A percentile compares a stretch with the other conserved stretches of the same genome.
phyloP scores from a whole-genome alignment of 2,329 filamentous ascomycete genomes.

The Aspergillus quadricinctus region DNA sequence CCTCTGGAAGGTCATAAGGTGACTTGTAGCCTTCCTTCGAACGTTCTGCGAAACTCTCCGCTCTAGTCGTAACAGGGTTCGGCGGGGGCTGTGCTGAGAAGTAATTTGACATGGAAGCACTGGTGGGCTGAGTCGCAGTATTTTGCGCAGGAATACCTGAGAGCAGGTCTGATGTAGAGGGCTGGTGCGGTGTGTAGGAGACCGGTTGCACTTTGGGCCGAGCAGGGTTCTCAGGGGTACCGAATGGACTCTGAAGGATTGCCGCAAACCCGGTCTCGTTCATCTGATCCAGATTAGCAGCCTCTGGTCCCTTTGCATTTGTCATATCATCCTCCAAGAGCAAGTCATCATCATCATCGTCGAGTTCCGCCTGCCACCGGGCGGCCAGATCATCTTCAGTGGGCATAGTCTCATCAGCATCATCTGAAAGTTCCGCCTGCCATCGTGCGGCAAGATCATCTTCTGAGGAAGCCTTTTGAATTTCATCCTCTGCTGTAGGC shows the following conservation, averaged over 20 bases:
- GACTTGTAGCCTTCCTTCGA: conserved; percentile 88
- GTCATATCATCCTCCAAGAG: conserved; percentile 59
- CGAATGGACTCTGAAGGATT: conserved; percentile 24
- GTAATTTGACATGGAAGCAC: conserved; percentile 19
- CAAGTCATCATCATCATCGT: conserved; percentile 75
- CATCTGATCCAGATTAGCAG: conserved; percentile 8
- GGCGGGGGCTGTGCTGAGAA: conserved; percentile 24
- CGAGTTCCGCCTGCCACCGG: conserved; percentile 53
- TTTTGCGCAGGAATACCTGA: conserved; percentile 28
- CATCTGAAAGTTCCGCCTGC: conserved; percentile 63
- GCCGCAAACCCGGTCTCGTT: conserved; percentile 18
- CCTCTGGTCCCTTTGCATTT: conserved; percentile 15
- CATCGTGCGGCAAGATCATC: conserved; percentile 75
- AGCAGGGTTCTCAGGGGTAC: conserved; percentile 20
- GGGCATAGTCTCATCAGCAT: conserved; percentile 45
- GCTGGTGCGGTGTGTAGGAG: conserved; percentile 49
- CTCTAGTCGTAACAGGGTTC: conserved; percentile 43
- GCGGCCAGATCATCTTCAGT: conserved; percentile 65
- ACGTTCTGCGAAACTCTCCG: conserved; percentile 85
- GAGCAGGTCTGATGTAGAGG: conserved; percentile 46
- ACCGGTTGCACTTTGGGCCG: conserved; percentile 27
- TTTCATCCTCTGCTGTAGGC: conserved; percentile 15
- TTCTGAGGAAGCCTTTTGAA: conserved; percentile 27
- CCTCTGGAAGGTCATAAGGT: conserved; percentile 91
- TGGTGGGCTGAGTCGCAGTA: conserved; percentile 11